Percentiles rank a stretch among this genome's conserved stretches.
phyloP scores from a whole-genome alignment of 2,329 filamentous ascomycete genomes.

The Claviceps arundinis region DNA sequence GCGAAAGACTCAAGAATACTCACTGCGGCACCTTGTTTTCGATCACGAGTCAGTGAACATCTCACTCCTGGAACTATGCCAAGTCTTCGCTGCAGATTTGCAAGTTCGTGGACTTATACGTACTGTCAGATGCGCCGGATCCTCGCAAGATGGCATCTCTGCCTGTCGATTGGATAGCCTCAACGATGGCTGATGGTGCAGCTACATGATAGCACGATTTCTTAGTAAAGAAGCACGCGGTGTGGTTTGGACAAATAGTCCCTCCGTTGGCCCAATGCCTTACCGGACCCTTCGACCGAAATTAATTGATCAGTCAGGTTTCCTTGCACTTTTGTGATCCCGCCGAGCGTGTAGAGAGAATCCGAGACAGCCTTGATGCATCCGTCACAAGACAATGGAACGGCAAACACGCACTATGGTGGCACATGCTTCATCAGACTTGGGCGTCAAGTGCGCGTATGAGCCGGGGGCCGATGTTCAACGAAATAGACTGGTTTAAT shows the following conservation, averaged over 20 bases:
- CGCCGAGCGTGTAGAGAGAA: slow-evolving; percentile 61
- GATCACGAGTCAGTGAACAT: not conserved
- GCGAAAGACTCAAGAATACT: slow-evolving; percentile 88
- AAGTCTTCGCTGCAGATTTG: not conserved
- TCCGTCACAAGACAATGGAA: slow-evolving; percentile 80
- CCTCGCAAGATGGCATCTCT: slow-evolving; percentile 90
- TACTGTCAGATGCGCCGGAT: slow-evolving; percentile 73
- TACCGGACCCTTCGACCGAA: slow-evolving; percentile 70
- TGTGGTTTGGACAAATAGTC: not conserved
- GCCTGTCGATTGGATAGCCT: slow-evolving; percentile 78
- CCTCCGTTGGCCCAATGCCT: slow-evolving; percentile 23
- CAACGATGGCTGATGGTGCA: slow-evolving; percentile 77
- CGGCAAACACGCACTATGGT: slow-evolving; percentile 76
- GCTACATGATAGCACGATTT: slow-evolving; percentile 29
- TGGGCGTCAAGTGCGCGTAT: not conserved
- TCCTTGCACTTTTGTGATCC: slow-evolving; percentile 71
- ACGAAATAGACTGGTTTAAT: not conserved
- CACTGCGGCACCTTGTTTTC: slow-evolving; percentile 57
- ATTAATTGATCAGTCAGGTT: slow-evolving; percentile 75
- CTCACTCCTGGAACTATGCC: not conserved
- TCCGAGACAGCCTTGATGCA: slow-evolving; percentile 80
- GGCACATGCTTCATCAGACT: slow-evolving; percentile 22
- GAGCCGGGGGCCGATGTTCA: not conserved
- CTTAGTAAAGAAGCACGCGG: not conserved
- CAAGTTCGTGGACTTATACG: slow-evolving; percentile 19